Percentiles rank a stretch among this genome's conserved stretches.
phyloP scores from a whole-genome alignment of 1,284 basidiomycete genomes.

The Dichomitus squalens region DNA sequence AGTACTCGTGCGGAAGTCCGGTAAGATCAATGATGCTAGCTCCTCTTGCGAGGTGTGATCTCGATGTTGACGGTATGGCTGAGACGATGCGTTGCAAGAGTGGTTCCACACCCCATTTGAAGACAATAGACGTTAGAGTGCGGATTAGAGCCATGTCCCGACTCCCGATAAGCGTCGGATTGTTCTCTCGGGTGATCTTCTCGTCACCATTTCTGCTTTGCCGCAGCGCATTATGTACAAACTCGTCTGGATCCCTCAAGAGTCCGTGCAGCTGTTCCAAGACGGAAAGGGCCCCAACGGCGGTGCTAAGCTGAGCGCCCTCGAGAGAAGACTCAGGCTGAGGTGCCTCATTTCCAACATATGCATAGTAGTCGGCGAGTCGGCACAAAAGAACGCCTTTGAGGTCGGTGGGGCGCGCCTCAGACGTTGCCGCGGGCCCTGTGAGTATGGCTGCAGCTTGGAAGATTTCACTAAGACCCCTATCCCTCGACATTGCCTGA shows the following conservation, averaged over 20 bases:
- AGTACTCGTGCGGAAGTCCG: conserved; percentile 44
- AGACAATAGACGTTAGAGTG: conserved; percentile 64
- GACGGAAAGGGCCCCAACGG: conserved; percentile 55
- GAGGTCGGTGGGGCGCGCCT: conserved; percentile 10
- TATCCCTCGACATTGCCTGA: too few species aligned
- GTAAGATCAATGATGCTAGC: conserved; percentile 48
- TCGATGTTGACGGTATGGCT: conserved; percentile 40
- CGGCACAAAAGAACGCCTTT: conserved; percentile 13
- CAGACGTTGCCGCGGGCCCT: conserved; percentile 9
- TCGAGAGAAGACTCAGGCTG: conserved; percentile 36
- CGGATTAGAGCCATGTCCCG: conserved; percentile 65
- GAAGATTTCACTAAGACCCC: background rate
- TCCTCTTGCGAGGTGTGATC: conserved; percentile 18
- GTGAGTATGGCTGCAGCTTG: conserved; percentile 13
- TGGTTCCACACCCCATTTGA: conserved; percentile 69
- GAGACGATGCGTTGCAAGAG: conserved; percentile 46
- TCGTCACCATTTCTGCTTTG: background rate
- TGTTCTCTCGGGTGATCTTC: background rate
- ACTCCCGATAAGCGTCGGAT: conserved; percentile 47
- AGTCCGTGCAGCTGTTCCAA: conserved; percentile 53
- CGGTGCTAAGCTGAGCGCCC: conserved; percentile 54
- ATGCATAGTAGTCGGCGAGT: conserved; percentile 2
- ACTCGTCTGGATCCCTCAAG: conserved; percentile 32
- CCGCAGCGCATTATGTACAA: background rate
- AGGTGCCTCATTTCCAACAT: background rate